Evolutionary conservation across 352 stramenopile species (phyloP), one percentile per base, ranked within the genome.

Genomic region (Pythium chondricola): DNA sequence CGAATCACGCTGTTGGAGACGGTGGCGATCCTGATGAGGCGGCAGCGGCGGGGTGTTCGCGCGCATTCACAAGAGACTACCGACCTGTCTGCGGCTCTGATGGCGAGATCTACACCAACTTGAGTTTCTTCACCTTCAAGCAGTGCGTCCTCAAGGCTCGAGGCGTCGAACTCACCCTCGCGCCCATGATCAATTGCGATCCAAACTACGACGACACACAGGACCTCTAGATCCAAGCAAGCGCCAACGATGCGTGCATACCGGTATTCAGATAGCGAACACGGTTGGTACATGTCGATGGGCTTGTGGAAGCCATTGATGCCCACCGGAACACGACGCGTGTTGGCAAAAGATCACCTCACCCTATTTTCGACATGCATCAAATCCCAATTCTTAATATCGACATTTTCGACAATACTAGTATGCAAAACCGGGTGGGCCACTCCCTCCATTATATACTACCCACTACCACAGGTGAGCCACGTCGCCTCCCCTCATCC

Each of bases 41-140:
- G 20, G 26, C 41, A 5, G 38, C 49, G 6, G 32, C 41, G 21
- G 50, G 40, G 20, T 58, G 50, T 31, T 41, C 25, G 9, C 31
- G 61, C 10, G 58, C 49, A 45, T 82, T 83, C 41, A 82, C 67
- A 37, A 67, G 71, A 10, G 71, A 82, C 11, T 65, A 66, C 36
- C 57, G 70, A 18, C 65, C 58, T 1, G 69, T 83, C 27, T 86
- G 74, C 43, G 71, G 55, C 38, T 82, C 70, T 6, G 73, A 85
- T 47, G 74, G 74, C 42, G 70, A 65, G 43, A 64, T 68, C 30
- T 76, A 82, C 58, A 56, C 41, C 32, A 85, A 85, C 50, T 39
- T 53, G 17, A 83, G 70, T 45, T 71, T 83, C 50, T 79, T 85
- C 32, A 47, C 47, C 44, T 83, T 74, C 60, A 58, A 76, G 18